Conservation (phyloP, 192 early-diverging fungal species). For the Kappamyces sp. region DNA sequence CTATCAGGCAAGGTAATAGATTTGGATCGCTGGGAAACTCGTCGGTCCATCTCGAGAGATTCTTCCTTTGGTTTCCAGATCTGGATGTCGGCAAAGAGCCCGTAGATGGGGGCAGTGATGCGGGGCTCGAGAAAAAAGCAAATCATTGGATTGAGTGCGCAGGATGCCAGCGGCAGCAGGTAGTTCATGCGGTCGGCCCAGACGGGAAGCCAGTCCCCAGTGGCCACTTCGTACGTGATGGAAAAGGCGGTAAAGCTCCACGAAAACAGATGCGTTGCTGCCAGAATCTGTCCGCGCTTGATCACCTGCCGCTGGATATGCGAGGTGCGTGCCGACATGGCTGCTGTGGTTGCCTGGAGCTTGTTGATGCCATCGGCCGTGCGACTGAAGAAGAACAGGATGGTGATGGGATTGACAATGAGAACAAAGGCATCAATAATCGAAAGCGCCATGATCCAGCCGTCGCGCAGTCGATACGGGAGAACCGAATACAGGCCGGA, state of each 20-base stretch:
- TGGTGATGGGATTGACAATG: constrained; percentile 1
- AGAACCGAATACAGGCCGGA: not conserved
- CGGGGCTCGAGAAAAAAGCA: too few relatives aligned
- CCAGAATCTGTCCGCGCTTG: not conserved
- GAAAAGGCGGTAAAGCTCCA: not conserved
- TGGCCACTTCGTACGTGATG: constrained; percentile 3
- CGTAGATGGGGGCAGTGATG: too few relatives aligned
- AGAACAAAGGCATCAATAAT: constrained; percentile 9
- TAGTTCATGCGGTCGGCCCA: too few relatives aligned
- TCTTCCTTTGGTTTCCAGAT: too few relatives aligned
- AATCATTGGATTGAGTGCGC: too few relatives aligned
- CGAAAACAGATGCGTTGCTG: not conserved
- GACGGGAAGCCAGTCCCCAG: not conserved
- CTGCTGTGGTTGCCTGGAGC: constrained; percentile 1
- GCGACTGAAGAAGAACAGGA: not conserved
- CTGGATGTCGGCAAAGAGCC: too few relatives aligned
- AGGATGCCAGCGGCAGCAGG: too few relatives aligned
- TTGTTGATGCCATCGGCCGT: not conserved
- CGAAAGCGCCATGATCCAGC: not conserved
- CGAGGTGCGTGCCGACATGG: not conserved
- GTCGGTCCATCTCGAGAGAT: too few relatives aligned
- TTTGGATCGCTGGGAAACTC: too few relatives aligned
- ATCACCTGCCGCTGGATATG: not conserved
- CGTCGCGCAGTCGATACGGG: not conserved
- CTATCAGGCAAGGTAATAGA: too few relatives aligned